Percentiles rank a stretch among this genome's conserved stretches.
These are phyloP conservation scores for Kalaharituber pfeilii DNA, from an alignment of 2,329 filamentous ascomycete species.

Conservation along the genomic window DNA sequence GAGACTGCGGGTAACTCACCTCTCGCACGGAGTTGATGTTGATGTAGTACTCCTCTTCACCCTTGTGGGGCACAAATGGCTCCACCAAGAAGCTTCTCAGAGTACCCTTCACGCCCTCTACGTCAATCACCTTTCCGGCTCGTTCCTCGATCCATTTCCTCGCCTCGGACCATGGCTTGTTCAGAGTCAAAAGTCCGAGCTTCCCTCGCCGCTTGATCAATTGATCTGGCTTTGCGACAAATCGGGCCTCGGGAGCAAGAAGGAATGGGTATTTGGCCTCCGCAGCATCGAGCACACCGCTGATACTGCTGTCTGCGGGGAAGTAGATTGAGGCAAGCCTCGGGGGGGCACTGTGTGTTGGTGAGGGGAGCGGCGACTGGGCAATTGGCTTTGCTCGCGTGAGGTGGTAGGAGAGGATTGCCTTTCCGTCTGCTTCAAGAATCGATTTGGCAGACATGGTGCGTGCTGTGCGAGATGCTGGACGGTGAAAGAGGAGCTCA, in stretches of 20 bases:
- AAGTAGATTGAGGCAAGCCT: constrained; percentile 88
- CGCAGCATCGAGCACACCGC: constrained; percentile 78
- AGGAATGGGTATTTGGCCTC: constrained; percentile 97
- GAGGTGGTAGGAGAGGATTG: constrained; percentile 99
- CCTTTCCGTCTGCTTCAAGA: constrained; percentile 98
- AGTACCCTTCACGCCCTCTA: constrained; percentile 77
- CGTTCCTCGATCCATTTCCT: constrained; percentile 85
- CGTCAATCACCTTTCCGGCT: constrained; percentile 79
- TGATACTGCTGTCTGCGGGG: constrained; percentile 67
- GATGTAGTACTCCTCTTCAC: constrained; percentile 98
- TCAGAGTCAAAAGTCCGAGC: constrained; percentile 87
- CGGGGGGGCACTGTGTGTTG: constrained; percentile 77
- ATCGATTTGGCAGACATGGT: constrained; percentile 93
- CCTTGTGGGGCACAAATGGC: constrained; percentile 90
- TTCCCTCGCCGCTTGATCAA: constrained; percentile 99
- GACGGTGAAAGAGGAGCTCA: constrained; percentile 15
- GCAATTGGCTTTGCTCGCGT: constrained; percentile 95
- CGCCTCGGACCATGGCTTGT: constrained; percentile 93
- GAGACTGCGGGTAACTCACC: constrained; percentile 49
- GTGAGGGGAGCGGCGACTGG: constrained; percentile 74
- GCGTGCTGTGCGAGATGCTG: constrained; percentile 24
- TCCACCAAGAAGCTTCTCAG: constrained; percentile 94
- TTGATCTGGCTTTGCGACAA: constrained; percentile 98
- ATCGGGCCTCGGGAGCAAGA: constrained; percentile 63
- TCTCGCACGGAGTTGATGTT: constrained; percentile 99